A percentile compares a stretch with the other conserved stretches of the same genome.
Conservation (phyloP, 805 yeast species). For the Starmerella floris region DNA sequence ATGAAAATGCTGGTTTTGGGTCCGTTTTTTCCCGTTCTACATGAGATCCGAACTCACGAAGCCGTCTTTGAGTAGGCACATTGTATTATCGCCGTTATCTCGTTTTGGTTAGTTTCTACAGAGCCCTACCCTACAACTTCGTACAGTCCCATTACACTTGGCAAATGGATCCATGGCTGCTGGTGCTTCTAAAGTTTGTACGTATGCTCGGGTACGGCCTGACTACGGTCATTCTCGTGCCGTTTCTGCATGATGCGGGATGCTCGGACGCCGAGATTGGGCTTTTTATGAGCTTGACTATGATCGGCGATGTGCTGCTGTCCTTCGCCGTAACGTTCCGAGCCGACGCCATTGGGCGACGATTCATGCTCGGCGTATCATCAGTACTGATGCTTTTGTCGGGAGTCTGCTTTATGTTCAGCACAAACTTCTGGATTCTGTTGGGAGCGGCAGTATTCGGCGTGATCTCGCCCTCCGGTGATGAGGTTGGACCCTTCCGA, state of each 20-base stretch:
- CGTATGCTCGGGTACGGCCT: slow-evolving; percentile 65
- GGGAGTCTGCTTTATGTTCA: slow-evolving; percentile 51
- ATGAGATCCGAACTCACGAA: too few relatives aligned
- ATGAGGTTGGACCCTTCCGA: slow-evolving; percentile 82
- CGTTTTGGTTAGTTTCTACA: too few relatives aligned
- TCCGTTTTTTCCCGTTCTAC: too few relatives aligned
- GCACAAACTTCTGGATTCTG: slow-evolving; percentile 41
- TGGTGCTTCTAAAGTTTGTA: slow-evolving; percentile 56
- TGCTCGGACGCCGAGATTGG: slow-evolving; percentile 53
- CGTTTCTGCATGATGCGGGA: slow-evolving; percentile 44
- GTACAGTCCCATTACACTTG: too few relatives aligned
- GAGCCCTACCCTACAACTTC: too few relatives aligned
- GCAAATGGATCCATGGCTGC: slow-evolving; percentile 41
- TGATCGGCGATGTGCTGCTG: slow-evolving; percentile 63
- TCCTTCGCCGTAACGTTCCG: slow-evolving; percentile 64
- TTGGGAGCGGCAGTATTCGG: slow-evolving; percentile 66
- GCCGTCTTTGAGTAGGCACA: too few relatives aligned
- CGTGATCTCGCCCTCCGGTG: slow-evolving; percentile 79
- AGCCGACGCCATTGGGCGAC: slow-evolving; percentile 58
- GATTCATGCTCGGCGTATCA: slow-evolving; percentile 50
- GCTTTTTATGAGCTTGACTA: slow-evolving; percentile 64
- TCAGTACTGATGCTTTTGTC: slow-evolving; percentile 53
- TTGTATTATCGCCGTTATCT: too few relatives aligned
- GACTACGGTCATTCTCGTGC: slow-evolving; percentile 64
- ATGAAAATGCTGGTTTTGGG: too few relatives aligned